Evolutionary conservation across 352 stramenopile species (phyloP), one percentile per base, ranked within the genome.

Genomic region (Nothophytophthora sp.): DNA sequence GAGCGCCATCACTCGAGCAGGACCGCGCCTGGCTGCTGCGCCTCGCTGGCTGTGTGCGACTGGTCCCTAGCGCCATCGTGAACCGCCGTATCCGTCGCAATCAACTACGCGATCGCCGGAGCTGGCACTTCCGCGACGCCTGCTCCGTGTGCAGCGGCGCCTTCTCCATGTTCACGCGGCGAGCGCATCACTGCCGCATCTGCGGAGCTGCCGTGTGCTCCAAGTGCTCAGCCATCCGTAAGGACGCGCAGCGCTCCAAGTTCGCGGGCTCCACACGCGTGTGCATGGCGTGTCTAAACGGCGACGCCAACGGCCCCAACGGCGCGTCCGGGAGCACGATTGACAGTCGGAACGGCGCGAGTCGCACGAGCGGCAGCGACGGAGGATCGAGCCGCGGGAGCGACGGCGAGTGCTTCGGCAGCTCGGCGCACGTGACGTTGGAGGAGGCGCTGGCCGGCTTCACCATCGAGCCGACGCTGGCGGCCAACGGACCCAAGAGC

Each of bases 101-200:
- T 60, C 63, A 83, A 22, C 45, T 90, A 28, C 67, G 84, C 12
- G 66, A 88, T 43, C 82, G 82, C 25, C 55, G 66, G 15, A 63
- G 70, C 23, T 92, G 81, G 81, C 56, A 73, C 35, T 67, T 71
- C 39, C 62, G 70, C 19, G 67, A 89, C 52, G 67, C 62, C 13
- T 92, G 81, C 62, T 75, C 60, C 13, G 59, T 91, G n/a, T 94
- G 83, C 46, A 73, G 62, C 33, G 60, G 67, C 48, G 67, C 62
- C 18, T 91, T 91, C 62, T 81, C 62, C 39, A 74, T 78, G 50
- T 70, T 94, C 37, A 84, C 86, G 44, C 75, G 75, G 27, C 80
- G 82, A 15, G 67, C 76, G 34, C 84, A 94, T 49, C 84, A 91
- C 67, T 94, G 84, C 36, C 79, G 81, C 7, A 79, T 90, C 38